Base-by-base conservation (phyloP, 306 rosid genomes). In the Cicer pinnatifidum region DNA sequence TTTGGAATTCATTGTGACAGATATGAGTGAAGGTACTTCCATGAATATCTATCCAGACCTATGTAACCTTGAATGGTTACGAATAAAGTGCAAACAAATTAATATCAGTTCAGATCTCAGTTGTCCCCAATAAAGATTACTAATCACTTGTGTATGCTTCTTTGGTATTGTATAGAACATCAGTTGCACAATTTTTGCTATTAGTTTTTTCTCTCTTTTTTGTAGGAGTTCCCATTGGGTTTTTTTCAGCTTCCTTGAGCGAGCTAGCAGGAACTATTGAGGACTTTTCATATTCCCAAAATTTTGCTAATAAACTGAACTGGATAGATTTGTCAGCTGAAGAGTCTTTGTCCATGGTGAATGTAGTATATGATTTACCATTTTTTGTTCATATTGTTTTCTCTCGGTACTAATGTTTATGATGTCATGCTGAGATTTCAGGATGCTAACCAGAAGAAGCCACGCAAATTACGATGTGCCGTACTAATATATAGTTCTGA, bases 211-310 rank as follows among this genome's bases (percentile, higher is more conserved):
- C 65, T 85, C 65, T 59, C 6, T 64, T 78, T 76, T 53, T 77
- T 79, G 12, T 83, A 94, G 99, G 99, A 71, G 80, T 78, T 19
- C 90, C 93, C 2, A 43, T 89, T 58, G 99, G 99, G 75, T 89
- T 82, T 61, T 94, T 83, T 87, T 94, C 99, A 20, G 75, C 89
- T 66, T 85, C 95, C 71, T 74, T 94, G 85, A 83, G 83, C 19
- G 87, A 79, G 89, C 85, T 91, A n/a, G 90, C 87, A 13, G 77
- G 77, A 71, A 84, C 71, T 73, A 17, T 85, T 28, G 88, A 84
- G 65, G 89, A 84, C 73, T 61, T 76, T 71, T 68, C 91, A 71
- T 40, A 70, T 75, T 56, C 82, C 65, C 76, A 53, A 66, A 83
- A 81, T 69, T 71, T 79, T 60, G 17, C 72, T 35, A 76, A 80